Evolutionary conservation across 352 stramenopile species (phyloP), one percentile per base, ranked within the genome.

Genomic region (Phytophthora vignae): DNA sequence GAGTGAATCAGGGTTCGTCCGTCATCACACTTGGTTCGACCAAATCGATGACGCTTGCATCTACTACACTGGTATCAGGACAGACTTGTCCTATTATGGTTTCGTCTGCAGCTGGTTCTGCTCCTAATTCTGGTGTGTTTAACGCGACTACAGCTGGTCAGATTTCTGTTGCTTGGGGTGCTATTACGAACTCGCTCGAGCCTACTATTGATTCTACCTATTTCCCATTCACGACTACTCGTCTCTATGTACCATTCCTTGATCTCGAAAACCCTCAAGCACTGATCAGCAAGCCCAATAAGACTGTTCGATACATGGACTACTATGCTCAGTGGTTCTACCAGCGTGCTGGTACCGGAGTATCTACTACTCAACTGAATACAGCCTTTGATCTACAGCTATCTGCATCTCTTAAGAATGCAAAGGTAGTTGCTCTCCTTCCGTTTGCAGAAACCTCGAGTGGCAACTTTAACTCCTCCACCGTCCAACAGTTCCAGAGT

Each of bases 261-360:
- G n/a, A 52, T 52, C 44, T 52, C 1, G 44, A 52, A 14, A 52
- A 52, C 3, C 17, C 44, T 52, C 56, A 33, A 42, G 50, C 40
- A 31, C n/a, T 53, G 4, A 10, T 54, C n/a, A 33, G 9, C 17
- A 60, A 49, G 8, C 31, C 29, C 10, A 46, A 46, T 3, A 60
- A 60, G 31, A 60, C 17, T 17, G 31, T 49, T n/a, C 15, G 31
- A 25, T 60, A 60, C 10, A 46, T 19, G 4, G 49, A 60, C n/a
- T 46, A 29, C 54, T 60, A 60, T 29, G 54, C 29, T 11, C 54
- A 60, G 17, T 60, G 54, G 54, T 60, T 46, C 25, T 60, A 60
- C 31, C 54, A 60, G 31, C 54, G 17, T 1, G 54, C 54, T 33
- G 31, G 54, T 33, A 27, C 40, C 31, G 54, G 31, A 7, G 40